Evolutionary conservation across 2,329 filamentous ascomycete species (phyloP).

Genomic region (Colletotrichum sp.): DNA sequence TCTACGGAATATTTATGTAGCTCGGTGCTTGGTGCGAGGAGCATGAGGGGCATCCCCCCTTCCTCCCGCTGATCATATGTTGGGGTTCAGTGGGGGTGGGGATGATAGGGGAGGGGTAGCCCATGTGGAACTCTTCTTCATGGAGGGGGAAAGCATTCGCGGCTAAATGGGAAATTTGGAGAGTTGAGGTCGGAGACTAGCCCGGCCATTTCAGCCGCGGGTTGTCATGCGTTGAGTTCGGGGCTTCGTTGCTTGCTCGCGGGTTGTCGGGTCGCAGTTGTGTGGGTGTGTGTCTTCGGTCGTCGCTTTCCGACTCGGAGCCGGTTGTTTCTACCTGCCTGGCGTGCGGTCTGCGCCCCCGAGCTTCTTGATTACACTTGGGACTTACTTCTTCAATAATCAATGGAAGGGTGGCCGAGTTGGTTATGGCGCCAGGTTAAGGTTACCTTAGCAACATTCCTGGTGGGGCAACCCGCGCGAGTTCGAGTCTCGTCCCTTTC

Average conservation of each 20-base stretch:
- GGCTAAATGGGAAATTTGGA: constrained; percentile 13
- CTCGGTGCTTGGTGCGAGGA: not conserved
- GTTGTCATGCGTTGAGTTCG: not conserved
- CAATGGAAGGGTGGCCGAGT: not conserved
- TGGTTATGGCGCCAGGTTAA: not conserved
- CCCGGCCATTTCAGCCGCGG: not conserved
- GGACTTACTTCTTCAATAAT: accelerated
- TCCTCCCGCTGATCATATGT: not conserved
- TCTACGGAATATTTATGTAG: not conserved
- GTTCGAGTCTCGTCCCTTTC: not conserved
- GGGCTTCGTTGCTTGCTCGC: not conserved
- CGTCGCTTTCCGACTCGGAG: not conserved
- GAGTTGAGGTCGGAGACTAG: not conserved
- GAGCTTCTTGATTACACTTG: not conserved
- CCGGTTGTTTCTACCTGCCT: accelerated
- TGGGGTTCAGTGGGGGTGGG: constrained; percentile 8
- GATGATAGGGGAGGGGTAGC: not conserved
- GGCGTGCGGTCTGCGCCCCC: not conserved
- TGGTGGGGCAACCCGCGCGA: not conserved
- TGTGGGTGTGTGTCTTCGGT: not conserved
- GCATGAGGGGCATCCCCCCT: not conserved
- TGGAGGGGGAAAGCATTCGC: not conserved
- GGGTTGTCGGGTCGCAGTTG: not conserved
- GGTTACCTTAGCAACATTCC: not conserved
- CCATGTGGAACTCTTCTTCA: not conserved